Evolutionary conservation across 345 rosid genomes (phyloP).

Genomic region (Bruguiera gymnorhiza): DNA sequence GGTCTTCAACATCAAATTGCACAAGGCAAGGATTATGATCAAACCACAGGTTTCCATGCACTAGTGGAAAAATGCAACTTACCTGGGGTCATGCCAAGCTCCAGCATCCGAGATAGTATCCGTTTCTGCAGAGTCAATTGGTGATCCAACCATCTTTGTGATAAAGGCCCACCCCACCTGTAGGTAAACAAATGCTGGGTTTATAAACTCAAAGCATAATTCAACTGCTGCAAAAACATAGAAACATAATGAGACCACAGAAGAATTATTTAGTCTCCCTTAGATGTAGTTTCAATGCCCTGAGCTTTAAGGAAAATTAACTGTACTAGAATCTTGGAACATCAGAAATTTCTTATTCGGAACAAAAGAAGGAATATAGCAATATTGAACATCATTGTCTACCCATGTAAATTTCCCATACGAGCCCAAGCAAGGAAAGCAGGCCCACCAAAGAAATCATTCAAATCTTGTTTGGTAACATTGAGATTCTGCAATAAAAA

Average conservation of each 20-base stretch:
- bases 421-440: constrained; percentile 99
- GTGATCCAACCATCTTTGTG: constrained; percentile 75
- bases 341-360: background rate
- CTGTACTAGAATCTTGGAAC: too few species aligned
- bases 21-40: too few species aligned
- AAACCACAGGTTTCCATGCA: constrained; percentile 3
- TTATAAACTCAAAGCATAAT: constrained; percentile 6
- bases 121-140: constrained; percentile 76
- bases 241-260: too few species aligned
- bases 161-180: constrained; percentile 97
- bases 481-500: constrained; percentile 61
- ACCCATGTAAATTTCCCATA: constrained; percentile 98
- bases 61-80: constrained; percentile 2
- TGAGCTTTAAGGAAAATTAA: too few species aligned
- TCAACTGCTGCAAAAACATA: too few species aligned
- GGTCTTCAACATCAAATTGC: too few species aligned
- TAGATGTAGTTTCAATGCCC: too few species aligned
- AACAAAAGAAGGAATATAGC: background rate
- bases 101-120: constrained; percentile 78
- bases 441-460: constrained; percentile 91
- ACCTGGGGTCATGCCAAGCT: constrained; percentile 99
- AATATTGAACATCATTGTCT: constrained; percentile 16
- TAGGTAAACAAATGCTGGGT: constrained; percentile 8
- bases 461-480: constrained; percentile 57
- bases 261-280: too few species aligned